phyloP scores from a whole-genome alignment of 176 grass and related monocot species.

The Zoysia japonica region DNA sequence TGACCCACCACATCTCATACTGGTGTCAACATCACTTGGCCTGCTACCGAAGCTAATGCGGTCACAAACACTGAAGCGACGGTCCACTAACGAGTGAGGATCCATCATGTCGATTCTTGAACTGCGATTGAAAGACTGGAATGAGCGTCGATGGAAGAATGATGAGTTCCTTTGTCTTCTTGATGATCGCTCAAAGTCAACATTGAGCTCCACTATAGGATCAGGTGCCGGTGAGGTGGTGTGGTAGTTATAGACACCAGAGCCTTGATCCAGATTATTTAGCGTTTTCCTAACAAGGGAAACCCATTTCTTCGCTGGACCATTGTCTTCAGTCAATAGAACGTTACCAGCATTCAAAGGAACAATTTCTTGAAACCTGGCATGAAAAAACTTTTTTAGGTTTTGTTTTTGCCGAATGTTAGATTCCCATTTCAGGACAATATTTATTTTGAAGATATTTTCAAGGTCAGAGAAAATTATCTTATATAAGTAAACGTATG shows the following conservation, averaged over 20 bases:
- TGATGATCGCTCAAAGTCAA: slow-evolving; percentile 75
- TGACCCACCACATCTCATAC: slow-evolving; percentile 72
- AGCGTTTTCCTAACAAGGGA: slow-evolving; percentile 71
- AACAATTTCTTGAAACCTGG: slow-evolving; percentile 95
- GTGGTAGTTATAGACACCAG: slow-evolving; percentile 57
- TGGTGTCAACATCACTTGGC: slow-evolving; percentile 78
- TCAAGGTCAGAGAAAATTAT: slow-evolving; percentile 3
- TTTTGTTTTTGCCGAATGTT: not conserved
- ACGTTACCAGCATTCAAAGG: slow-evolving; percentile 95
- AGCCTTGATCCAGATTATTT: slow-evolving; percentile 62
- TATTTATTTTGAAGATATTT: not conserved
- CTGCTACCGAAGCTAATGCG: slow-evolving; percentile 78
- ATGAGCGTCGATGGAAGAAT: slow-evolving; percentile 75
- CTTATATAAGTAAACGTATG: not conserved
- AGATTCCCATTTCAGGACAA: not conserved
- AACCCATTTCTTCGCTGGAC: slow-evolving; percentile 85
- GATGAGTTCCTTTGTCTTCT: slow-evolving; percentile 62
- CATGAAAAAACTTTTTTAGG: not conserved
- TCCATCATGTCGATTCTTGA: slow-evolving; percentile 72
- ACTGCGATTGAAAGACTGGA: slow-evolving; percentile 68
- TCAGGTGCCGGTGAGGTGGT: slow-evolving; percentile 71
- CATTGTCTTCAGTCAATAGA: slow-evolving; percentile 71
- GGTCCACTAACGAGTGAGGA: slow-evolving; percentile 68
- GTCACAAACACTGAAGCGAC: slow-evolving; percentile 81
- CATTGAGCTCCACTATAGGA: slow-evolving; percentile 79